These are phyloP conservation scores for Priceomyces medius DNA, from an alignment of 805 yeast species.

Conservation along the genomic window DNA sequence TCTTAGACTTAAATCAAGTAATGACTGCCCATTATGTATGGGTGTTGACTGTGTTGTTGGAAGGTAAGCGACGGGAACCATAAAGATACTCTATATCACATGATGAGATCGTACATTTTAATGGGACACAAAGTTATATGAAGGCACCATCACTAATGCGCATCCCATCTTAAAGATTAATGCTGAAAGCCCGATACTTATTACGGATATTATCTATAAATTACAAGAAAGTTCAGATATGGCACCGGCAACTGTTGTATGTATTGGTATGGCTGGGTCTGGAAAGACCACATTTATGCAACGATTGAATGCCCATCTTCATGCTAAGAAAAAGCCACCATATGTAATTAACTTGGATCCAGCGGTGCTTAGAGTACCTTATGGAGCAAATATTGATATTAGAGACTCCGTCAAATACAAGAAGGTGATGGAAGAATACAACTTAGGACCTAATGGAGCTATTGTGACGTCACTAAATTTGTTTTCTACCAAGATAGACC, in stretches of 20 bases:
- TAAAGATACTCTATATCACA: no score
- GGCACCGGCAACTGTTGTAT: conserved; percentile 42
- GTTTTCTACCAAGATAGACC: conserved; percentile 94
- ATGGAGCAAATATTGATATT: conserved; percentile 90
- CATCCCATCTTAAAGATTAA: no score
- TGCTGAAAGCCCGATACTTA: no score
- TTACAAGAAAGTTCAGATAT: no score
- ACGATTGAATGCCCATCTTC: conserved; percentile 85
- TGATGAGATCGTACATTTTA: no score
- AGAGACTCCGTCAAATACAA: conserved; percentile 94
- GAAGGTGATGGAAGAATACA: conserved; percentile 94
- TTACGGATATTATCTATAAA: no score
- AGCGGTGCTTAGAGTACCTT: conserved; percentile 92
- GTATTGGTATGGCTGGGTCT: conserved; percentile 58
- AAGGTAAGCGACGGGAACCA: no score
- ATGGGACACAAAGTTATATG: background rate
- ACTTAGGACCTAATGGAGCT: conserved; percentile 97
- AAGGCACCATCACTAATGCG: conserved; percentile 1
- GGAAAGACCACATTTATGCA: conserved; percentile 99
- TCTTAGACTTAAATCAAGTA: no score
- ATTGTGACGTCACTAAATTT: conserved; percentile 92
- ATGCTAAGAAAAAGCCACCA: conserved; percentile 69
- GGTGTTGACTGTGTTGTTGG: no score
- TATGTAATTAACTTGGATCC: conserved; percentile 95
- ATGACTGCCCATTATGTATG: no score